These are phyloP conservation scores for Taphrina flavorubra DNA, from an alignment of 1,139 yeast genomes.

Conservation along the genomic window DNA sequence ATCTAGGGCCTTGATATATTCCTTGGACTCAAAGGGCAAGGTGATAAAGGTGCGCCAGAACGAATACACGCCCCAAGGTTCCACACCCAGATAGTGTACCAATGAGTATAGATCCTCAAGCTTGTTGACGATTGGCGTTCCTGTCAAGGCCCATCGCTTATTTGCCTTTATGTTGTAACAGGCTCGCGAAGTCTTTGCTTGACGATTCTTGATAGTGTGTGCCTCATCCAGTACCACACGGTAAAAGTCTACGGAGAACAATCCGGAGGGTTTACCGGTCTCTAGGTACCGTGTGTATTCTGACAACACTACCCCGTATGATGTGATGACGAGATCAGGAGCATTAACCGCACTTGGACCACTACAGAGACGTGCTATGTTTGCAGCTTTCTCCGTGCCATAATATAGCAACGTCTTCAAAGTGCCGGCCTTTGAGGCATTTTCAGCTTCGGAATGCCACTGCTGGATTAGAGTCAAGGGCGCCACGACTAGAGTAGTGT, in stretches of 20 bases:
- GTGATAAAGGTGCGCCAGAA: constrained; percentile 92
- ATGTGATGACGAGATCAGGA: constrained; percentile 80
- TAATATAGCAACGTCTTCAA: constrained; percentile 63
- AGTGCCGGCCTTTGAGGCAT: constrained; percentile 55
- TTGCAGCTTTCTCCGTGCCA: constrained; percentile 62
- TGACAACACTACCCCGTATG: constrained; percentile 83
- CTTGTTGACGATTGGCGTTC: constrained; percentile 90
- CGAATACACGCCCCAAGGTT: constrained; percentile 87
- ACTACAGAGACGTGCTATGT: constrained; percentile 57
- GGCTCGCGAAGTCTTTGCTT: constrained; percentile 81
- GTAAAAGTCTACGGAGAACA: constrained; percentile 76
- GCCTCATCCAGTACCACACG: constrained; percentile 90
- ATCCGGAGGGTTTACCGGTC: constrained; percentile 53
- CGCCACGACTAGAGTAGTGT: constrained; percentile 78
- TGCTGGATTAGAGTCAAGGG: constrained; percentile 91
- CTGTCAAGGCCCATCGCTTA: constrained; percentile 86
- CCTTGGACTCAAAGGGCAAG: constrained; percentile 77
- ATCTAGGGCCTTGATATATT: constrained; percentile 72
- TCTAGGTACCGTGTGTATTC: constrained; percentile 54
- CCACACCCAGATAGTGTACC: constrained; percentile 72
- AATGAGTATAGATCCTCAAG: constrained; percentile 84
- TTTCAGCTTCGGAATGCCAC: constrained; percentile 81
- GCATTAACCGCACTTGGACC: constrained; percentile 49
- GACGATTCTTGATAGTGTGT: constrained; percentile 82
- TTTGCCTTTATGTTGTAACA: constrained; percentile 67